Evolutionary conservation across 768 basidiomycete genomes (phyloP).

Genomic region (Panaeolus papilionaceus): DNA sequence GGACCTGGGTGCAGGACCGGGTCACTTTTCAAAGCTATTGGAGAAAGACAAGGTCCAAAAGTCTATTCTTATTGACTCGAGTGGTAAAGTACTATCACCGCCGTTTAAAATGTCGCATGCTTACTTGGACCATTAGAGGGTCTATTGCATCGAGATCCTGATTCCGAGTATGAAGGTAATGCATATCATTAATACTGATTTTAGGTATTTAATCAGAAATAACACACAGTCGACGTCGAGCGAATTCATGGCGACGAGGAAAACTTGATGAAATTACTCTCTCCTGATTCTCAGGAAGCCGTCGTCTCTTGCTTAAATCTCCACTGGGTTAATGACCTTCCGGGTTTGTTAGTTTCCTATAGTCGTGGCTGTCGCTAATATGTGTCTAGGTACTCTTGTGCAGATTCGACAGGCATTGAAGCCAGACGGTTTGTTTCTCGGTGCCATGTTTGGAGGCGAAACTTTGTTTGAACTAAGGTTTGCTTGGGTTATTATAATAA

Average conservation of each 20-base stretch:
- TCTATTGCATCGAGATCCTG: constrained; percentile 77
- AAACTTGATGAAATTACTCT: constrained; percentile 66
- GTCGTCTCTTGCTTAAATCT: constrained; percentile 90
- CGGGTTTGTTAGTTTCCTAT: constrained; percentile 57
- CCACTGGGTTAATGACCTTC: constrained; percentile 98
- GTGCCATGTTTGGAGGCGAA: constrained; percentile 94
- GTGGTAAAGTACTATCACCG: constrained; percentile 56
- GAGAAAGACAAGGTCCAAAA: constrained; percentile 71
- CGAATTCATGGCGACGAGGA: constrained; percentile 89
- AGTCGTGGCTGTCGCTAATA: neutral
- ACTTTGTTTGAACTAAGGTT: constrained; percentile 93
- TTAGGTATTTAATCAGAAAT: constrained; percentile 17
- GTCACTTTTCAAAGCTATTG: constrained; percentile 88
- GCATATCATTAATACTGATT: constrained; percentile 16
- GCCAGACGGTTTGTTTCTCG: constrained; percentile 94
- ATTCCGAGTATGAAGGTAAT: constrained; percentile 82
- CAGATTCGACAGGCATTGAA: constrained; percentile 86
- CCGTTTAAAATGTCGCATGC: neutral
- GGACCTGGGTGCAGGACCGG: constrained; percentile 91
- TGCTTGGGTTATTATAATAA: constrained; percentile 16
- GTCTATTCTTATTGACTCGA: constrained; percentile 86
- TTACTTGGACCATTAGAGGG: constrained; percentile 50
- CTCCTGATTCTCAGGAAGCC: constrained; percentile 84
- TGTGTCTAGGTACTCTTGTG: constrained; percentile 69
- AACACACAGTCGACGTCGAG: constrained; percentile 69